A percentile compares a stretch with the other conserved stretches of the same genome.
Evolutionary conservation across 2,329 filamentous ascomycete genomes (phyloP).

Genomic region (Macrophomina phaseolina): DNA sequence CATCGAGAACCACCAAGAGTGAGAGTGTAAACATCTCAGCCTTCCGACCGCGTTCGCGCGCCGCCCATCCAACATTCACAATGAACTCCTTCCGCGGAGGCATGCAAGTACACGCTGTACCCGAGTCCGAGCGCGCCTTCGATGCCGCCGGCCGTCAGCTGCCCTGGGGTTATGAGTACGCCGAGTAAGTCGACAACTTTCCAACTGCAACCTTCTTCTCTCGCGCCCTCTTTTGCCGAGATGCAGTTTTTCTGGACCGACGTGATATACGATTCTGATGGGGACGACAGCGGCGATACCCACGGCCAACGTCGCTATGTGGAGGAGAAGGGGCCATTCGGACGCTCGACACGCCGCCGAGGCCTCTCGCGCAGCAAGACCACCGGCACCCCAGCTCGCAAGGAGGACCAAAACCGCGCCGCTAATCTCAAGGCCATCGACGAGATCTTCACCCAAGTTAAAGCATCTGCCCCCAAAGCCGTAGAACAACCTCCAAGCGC

Average conservation of each 20-base stretch:
- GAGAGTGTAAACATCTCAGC: constrained; percentile 21
- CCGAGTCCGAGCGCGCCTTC: constrained; percentile 65
- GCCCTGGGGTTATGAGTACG: constrained; percentile 68
- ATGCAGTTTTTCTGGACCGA: constrained; percentile 21
- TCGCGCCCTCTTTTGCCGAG: constrained; percentile 4
- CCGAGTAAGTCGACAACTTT: constrained; percentile 56
- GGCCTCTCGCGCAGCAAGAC: constrained; percentile 59
- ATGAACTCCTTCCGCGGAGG: constrained; percentile 34
- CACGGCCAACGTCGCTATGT: constrained; percentile 59
- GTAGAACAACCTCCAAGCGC: constrained; percentile 23
- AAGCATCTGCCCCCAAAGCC: constrained; percentile 29
- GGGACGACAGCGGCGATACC: constrained; percentile 35
- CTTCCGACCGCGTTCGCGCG: constrained; percentile 20
- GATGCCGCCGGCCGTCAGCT: constrained; percentile 64
- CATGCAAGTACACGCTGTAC: constrained; percentile 71
- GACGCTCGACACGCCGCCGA: constrained; percentile 53
- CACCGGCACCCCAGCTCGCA: constrained; percentile 63
- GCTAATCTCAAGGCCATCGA: constrained; percentile 55
- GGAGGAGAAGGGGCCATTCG: constrained; percentile 68
- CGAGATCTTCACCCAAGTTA: constrained; percentile 51
- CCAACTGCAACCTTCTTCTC: constrained; percentile 3
- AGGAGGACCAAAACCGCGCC: constrained; percentile 57
- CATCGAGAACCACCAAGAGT: constrained; percentile 5
- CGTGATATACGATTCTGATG: constrained; percentile 35
- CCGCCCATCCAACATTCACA: constrained; percentile 11